Conservation (phyloP, 768 basidiomycete species). For the Lactarius akahatsu region DNA sequence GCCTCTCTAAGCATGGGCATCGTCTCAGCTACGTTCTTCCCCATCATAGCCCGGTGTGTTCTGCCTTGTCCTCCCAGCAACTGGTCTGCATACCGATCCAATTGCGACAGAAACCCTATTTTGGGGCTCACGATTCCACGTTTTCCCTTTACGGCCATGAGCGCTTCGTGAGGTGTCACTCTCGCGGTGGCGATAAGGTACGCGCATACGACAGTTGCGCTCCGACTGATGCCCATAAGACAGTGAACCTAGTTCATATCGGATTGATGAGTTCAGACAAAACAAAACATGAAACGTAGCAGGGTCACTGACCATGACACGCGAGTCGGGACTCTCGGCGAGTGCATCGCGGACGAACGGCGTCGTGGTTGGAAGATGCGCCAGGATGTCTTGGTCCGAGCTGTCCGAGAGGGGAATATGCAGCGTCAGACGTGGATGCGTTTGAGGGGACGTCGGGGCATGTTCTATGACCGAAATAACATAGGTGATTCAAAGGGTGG, state of each 20-base stretch:
- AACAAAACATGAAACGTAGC: not conserved
- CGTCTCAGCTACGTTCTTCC: slow-evolving; percentile 14
- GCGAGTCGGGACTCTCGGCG: slow-evolving; percentile 42
- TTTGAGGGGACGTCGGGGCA: slow-evolving; percentile 36
- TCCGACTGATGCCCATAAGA: slow-evolving; percentile 71
- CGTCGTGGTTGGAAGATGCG: slow-evolving; percentile 49
- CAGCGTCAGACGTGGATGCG: slow-evolving; percentile 42
- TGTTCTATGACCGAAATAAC: slow-evolving; percentile 63
- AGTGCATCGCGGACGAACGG: slow-evolving; percentile 52
- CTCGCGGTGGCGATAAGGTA: slow-evolving; percentile 43
- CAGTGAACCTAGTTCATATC: slow-evolving; percentile 62
- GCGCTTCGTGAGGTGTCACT: slow-evolving; percentile 35
- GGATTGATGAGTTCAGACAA: not conserved
- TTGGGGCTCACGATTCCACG: slow-evolving; percentile 36
- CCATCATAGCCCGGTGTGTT: not conserved
- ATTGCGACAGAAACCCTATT: slow-evolving; percentile 36
- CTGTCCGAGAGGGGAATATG: slow-evolving; percentile 53
- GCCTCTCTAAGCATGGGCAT: slow-evolving; percentile 9
- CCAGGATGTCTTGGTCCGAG: slow-evolving; percentile 41
- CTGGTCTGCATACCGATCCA: slow-evolving; percentile 24
- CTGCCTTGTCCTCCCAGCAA: not conserved
- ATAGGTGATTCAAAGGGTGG: slow-evolving; percentile 68
- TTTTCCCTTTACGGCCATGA: slow-evolving; percentile 30
- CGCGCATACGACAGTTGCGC: slow-evolving; percentile 74
- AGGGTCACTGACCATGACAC: slow-evolving; percentile 47